phyloP scores from a whole-genome alignment of 805 yeast genomes.

The Yarrowia bubula region DNA sequence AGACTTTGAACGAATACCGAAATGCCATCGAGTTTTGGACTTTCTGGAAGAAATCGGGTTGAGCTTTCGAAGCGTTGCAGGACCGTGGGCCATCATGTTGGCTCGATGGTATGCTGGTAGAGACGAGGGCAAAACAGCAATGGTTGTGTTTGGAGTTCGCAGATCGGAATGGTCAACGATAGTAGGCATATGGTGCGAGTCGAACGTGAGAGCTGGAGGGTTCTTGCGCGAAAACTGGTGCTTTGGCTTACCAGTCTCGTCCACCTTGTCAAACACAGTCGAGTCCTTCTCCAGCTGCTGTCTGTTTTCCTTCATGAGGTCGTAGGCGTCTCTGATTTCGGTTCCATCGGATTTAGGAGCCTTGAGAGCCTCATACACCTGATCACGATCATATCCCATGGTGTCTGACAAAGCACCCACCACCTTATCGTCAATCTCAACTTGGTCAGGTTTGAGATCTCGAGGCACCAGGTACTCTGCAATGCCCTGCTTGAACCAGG shows the following conservation, averaged over 20 bases:
- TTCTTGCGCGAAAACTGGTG: constrained; percentile 31
- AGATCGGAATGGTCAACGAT: constrained; percentile 36
- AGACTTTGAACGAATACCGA: constrained; percentile 92
- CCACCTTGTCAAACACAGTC: constrained; percentile 27
- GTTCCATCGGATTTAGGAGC: constrained; percentile 43
- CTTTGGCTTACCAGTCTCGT: constrained; percentile 17
- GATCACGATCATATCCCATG: constrained; percentile 87
- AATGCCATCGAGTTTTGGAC: constrained; percentile 96
- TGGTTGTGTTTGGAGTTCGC: constrained; percentile 66
- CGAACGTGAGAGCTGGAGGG: constrained; percentile 44
- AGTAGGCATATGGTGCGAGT: constrained; percentile 41
- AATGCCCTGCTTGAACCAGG: constrained; percentile 83
- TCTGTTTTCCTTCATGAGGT: constrained; percentile 75
- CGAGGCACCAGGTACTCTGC: constrained; percentile 75
- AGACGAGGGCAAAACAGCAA: constrained; percentile 90
- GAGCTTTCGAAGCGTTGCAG: constrained; percentile 44
- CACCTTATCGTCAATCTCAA: constrained; percentile 68
- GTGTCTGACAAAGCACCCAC: constrained; percentile 71
- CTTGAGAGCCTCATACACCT: constrained; percentile 67
- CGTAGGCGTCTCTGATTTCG: constrained; percentile 82
- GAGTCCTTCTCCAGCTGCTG: constrained; percentile 35
- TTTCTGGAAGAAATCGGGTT: constrained; percentile 62
- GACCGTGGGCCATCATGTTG: constrained; percentile 67
- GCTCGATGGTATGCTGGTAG: constrained; percentile 94
- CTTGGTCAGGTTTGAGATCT: constrained; percentile 37